phyloP scores from a whole-genome alignment of 192 early-diverging fungal species.

The Entomortierella beljakovae region DNA sequence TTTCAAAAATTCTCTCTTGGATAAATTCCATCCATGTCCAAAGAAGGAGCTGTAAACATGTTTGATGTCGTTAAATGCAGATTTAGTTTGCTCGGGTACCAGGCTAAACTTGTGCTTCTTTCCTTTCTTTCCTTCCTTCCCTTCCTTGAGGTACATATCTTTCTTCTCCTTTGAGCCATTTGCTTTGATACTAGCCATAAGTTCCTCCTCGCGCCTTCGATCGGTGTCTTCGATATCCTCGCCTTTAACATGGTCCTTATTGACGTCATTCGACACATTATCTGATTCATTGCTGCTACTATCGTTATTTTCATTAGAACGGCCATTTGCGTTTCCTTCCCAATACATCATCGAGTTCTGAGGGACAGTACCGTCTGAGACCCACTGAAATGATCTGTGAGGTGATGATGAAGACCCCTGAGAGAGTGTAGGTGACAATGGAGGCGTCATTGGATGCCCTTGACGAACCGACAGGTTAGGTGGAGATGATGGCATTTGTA shows the following conservation, averaged over 20 bases:
- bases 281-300: background rate
- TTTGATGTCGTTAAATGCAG: slow-evolving; percentile 56
- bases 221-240: slow-evolving; percentile 34
- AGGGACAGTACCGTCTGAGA: slow-evolving; percentile 10
- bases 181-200: slow-evolving; percentile 47
- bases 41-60: slow-evolving; percentile 56
- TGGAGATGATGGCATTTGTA: slow-evolving; percentile 30
- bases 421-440: slow-evolving; percentile 24
- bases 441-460: slow-evolving; percentile 20
- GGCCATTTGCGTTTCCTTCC: slow-evolving; percentile 12
- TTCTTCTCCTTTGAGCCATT: slow-evolving; percentile 38
- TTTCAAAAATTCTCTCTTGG: slow-evolving; percentile 49
- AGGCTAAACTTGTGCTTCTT: slow-evolving; percentile 42
- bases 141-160: slow-evolving; percentile 40
- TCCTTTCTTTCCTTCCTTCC: slow-evolving; percentile 11
- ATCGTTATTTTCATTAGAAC: slow-evolving; percentile 22
- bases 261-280: background rate
- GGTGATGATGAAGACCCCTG: slow-evolving; percentile 16
- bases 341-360: slow-evolving; percentile 8
- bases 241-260: slow-evolving; percentile 19
- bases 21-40: slow-evolving; percentile 56
- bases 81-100: slow-evolving; percentile 50
- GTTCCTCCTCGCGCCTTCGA: slow-evolving; percentile 33
- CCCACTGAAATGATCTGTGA: slow-evolving; percentile 15
- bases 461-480: slow-evolving; percentile 30